These are phyloP conservation scores for Gynochthodes officinalis DNA, from an alignment of 257 asterid species.

Conservation along the genomic window DNA sequence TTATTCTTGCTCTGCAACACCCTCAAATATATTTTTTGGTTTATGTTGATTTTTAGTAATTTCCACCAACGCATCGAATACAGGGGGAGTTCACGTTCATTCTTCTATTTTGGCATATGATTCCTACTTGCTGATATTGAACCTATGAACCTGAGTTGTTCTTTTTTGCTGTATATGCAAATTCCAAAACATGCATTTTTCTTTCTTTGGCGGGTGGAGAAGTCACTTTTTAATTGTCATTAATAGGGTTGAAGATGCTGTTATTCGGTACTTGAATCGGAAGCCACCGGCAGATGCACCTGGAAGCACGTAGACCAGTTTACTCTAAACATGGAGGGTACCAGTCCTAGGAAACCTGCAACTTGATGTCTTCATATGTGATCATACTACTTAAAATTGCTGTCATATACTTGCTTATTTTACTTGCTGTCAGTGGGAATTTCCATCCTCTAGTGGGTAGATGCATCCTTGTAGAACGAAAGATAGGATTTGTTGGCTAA, in stretches of 20 bases:
- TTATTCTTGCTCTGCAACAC: background rate
- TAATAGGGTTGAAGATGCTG: constrained; percentile 97
- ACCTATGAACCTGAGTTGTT: background rate
- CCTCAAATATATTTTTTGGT: background rate
- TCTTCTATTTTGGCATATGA: background rate
- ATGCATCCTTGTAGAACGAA: background rate
- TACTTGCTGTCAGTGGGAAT: background rate
- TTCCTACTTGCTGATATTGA: background rate
- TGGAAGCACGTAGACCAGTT: constrained; percentile 57
- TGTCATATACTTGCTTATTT: background rate
- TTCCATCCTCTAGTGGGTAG: background rate
- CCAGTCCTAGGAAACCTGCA: background rate
- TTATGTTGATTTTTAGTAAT: background rate
- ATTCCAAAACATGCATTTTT: background rate
- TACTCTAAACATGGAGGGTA: constrained; percentile 25
- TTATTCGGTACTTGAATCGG: constrained; percentile 87
- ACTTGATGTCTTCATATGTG: background rate
- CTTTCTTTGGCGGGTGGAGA: background rate
- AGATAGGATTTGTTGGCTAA: constrained; percentile 6
- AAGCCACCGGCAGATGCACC: constrained; percentile 70
- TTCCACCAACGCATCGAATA: background rate
- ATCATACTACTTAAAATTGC: background rate
- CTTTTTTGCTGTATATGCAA: background rate
- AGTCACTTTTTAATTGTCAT: constrained; percentile 15
- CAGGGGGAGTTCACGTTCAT: background rate